phyloP scores from a whole-genome alignment of 768 basidiomycete genomes.

The Termitomyces bulborhizus region DNA sequence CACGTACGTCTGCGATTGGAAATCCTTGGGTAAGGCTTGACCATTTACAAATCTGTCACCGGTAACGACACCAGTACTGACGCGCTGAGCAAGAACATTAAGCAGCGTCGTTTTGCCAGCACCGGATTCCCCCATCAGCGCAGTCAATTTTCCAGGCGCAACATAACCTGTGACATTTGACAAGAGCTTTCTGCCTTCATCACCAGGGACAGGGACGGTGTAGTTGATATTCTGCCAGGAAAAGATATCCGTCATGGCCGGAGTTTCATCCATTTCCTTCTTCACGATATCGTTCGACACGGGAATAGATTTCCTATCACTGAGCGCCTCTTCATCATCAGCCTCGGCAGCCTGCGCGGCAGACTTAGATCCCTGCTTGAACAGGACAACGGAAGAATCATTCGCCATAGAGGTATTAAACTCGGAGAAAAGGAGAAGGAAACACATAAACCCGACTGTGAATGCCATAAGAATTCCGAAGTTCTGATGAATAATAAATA shows the following conservation, averaged over 20 bases:
- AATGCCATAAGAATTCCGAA: slow-evolving; percentile 69
- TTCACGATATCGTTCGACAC: slow-evolving; percentile 9
- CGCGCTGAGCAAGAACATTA: slow-evolving; percentile 37
- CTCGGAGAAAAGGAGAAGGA: slow-evolving; percentile 58
- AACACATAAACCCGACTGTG: slow-evolving; percentile 43
- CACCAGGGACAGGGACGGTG: slow-evolving; percentile 42
- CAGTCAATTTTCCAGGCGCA: slow-evolving; percentile 64
- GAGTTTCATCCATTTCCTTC: slow-evolving; percentile 29
- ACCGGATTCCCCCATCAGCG: slow-evolving; percentile 50
- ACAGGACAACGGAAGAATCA: slow-evolving; percentile 44
- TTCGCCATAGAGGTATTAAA: slow-evolving; percentile 33
- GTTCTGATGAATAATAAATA: slow-evolving; percentile 30
- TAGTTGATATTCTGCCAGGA: slow-evolving; percentile 65
- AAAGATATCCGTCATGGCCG: slow-evolving; percentile 42
- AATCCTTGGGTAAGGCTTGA: slow-evolving; percentile 33
- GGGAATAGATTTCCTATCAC: slow-evolving; percentile 23
- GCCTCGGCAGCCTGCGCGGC: slow-evolving; percentile 19
- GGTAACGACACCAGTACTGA: slow-evolving; percentile 26
- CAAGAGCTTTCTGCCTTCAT: slow-evolving; percentile 44
- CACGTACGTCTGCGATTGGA: slow-evolving; percentile 41
- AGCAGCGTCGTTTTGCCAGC: slow-evolving; percentile 36
- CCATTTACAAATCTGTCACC: slow-evolving; percentile 39
- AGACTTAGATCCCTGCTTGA: slow-evolving; percentile 47
- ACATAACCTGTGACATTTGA: slow-evolving; percentile 77
- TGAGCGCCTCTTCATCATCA: slow-evolving; percentile 26